Conservation (phyloP, 257 asterid species). For the Perilla frutescens region DNA sequence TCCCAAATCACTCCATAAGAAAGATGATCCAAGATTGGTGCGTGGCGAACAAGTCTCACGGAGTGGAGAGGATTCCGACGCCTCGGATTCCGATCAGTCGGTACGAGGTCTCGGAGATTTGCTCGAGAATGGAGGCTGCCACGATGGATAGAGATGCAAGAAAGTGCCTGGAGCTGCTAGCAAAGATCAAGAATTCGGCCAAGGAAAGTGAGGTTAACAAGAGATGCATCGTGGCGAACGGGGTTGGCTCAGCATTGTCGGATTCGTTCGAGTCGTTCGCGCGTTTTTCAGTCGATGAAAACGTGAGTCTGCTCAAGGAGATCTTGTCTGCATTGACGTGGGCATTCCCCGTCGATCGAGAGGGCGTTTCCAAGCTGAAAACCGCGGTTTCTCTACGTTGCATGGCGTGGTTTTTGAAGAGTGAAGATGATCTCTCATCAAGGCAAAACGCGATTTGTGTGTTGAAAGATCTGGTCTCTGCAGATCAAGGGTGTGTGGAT, state of each 20-base stretch:
- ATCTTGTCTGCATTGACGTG: slow-evolving; percentile 62
- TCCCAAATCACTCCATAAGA: slow-evolving; percentile 76
- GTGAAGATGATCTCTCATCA: slow-evolving; percentile 56
- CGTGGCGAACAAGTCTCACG: slow-evolving; percentile 65
- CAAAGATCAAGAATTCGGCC: slow-evolving; percentile 50
- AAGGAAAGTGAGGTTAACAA: slow-evolving; percentile 77
- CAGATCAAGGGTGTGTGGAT: slow-evolving; percentile 35
- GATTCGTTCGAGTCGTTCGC: slow-evolving; percentile 58
- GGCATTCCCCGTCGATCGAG: slow-evolving; percentile 56
- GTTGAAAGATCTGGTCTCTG: slow-evolving; percentile 50
- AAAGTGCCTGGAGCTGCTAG: slow-evolving; percentile 52
- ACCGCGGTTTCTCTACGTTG: slow-evolving; percentile 53
- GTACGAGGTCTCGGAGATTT: slow-evolving; percentile 48
- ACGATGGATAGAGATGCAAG: slow-evolving; percentile 37
- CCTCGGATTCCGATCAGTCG: slow-evolving; percentile 72
- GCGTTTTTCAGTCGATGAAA: slow-evolving; percentile 26
- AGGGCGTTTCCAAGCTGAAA: slow-evolving; percentile 55
- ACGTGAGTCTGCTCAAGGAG: slow-evolving; percentile 45
- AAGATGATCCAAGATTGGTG: slow-evolving; percentile 95
- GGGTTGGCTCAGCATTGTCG: slow-evolving; percentile 53
- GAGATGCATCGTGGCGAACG: slow-evolving; percentile 56
- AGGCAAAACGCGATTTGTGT: slow-evolving; percentile 56
- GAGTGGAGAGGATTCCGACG: slow-evolving; percentile 85
- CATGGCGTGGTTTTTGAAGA: slow-evolving; percentile 57
- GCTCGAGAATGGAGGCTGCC: slow-evolving; percentile 45